Percentiles rank a stretch among this genome's conserved stretches.
These are phyloP conservation scores for Sporothrix curviconia DNA, from an alignment of 2,329 filamentous ascomycete species.

Conservation along the genomic window DNA sequence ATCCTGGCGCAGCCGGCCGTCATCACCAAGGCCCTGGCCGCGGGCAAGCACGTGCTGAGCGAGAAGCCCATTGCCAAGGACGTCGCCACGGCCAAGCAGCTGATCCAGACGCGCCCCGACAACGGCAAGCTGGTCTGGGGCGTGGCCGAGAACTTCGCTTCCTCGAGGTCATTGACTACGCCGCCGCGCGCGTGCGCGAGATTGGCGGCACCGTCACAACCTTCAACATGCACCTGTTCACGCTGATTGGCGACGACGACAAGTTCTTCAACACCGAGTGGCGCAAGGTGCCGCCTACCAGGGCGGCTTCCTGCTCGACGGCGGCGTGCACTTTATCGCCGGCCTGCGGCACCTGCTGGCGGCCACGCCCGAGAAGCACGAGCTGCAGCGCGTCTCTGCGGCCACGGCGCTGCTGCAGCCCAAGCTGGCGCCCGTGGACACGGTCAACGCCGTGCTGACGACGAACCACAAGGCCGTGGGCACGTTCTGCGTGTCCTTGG, in stretches of 20 bases:
- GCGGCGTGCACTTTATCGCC: constrained; percentile 54
- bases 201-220: constrained; percentile 24
- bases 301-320: constrained; percentile 70
- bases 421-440: constrained; percentile 12
- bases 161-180: constrained; percentile 9
- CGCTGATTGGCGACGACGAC: constrained; percentile 34
- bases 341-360: constrained; percentile 6
- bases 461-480: constrained; percentile 9
- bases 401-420: constrained; percentile 4
- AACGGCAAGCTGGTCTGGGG: constrained; percentile 31
- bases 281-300: constrained; percentile 63
- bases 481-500: constrained; percentile 14
- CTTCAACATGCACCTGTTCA: constrained; percentile 37
- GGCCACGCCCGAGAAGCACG: not conserved
- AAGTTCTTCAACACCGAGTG: constrained; percentile 45
- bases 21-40: constrained; percentile 50
- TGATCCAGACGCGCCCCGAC: constrained; percentile 17
- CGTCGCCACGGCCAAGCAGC: constrained; percentile 22
- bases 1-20: constrained; percentile 53
- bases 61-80: constrained; percentile 64
- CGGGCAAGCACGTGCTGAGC: constrained; percentile 61
- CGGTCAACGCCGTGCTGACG: constrained; percentile 3
- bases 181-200: constrained; percentile 19
- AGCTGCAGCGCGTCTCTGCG: not conserved
- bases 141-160: constrained; percentile 71